Evolutionary conservation across 345 rosid genomes (phyloP).

Genomic region (Euphorbia tirucalli): DNA sequence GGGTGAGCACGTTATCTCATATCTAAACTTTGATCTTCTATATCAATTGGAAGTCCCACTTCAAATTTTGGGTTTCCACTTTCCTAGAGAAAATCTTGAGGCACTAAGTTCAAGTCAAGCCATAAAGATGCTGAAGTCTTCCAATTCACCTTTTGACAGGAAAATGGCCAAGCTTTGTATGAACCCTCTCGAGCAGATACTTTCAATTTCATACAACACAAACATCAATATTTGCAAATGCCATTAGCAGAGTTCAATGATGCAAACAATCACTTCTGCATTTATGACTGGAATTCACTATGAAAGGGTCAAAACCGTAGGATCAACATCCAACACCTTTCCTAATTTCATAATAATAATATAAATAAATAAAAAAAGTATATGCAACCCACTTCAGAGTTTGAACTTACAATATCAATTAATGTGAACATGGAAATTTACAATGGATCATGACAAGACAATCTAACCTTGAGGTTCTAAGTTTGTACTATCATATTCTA

Average conservation of each 20-base stretch:
- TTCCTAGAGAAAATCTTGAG: constrained; percentile 7
- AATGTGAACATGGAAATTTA: background rate
- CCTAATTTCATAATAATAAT: no score
- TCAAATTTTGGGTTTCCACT: no score
- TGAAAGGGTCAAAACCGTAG: no score
- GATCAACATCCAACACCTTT: no score
- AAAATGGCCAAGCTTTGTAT: background rate
- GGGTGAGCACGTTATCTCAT: background rate
- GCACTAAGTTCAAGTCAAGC: constrained; percentile 5
- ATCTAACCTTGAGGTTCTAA: background rate
- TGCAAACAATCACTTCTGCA: background rate
- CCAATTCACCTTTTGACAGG: background rate
- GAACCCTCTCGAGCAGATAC: background rate
- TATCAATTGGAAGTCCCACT: background rate
- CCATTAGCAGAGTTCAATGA: no score
- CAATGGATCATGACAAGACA: background rate
- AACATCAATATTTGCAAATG: background rate
- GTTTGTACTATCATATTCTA: no score
- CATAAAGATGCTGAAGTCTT: background rate
- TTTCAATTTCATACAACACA: background rate
- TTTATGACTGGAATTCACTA: no score
- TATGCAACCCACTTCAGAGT: background rate
- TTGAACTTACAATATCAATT: background rate
- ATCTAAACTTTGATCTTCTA: no score
- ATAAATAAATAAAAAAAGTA: no score